phyloP scores from a whole-genome alignment of 345 rosid species.

The Eucalyptus fibrosa region DNA sequence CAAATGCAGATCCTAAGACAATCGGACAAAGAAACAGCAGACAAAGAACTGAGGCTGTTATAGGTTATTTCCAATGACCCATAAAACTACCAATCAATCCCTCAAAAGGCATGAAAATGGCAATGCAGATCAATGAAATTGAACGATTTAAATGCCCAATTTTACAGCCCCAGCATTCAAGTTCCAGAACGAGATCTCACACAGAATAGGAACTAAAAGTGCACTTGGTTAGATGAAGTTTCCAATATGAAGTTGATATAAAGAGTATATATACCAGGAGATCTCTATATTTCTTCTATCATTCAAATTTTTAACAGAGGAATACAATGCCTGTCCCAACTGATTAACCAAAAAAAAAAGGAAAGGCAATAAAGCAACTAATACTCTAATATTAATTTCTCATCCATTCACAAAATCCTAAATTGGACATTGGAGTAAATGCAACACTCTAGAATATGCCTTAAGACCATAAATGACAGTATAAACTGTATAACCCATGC shows the following conservation, averaged over 20 bases:
- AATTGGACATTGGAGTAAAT: not conserved
- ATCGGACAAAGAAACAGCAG: not conserved
- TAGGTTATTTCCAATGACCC: not conserved
- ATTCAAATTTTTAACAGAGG: not conserved
- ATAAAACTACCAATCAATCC: not conserved
- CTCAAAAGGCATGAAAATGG: not conserved
- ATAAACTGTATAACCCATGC: not conserved
- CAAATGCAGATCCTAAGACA: not conserved
- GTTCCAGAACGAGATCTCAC: not conserved
- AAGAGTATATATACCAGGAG: not conserved
- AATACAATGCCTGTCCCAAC: not conserved
- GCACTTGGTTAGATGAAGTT: not conserved
- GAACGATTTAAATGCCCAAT: not conserved
- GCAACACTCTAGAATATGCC: not conserved
- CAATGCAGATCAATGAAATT: not conserved
- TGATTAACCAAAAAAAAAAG: not conserved
- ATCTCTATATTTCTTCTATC: not conserved
- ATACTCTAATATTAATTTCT: not conserved
- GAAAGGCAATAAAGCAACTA: not conserved
- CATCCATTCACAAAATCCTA: not conserved
- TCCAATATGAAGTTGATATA: not conserved
- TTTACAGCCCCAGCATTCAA: not conserved
- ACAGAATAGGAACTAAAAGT: not conserved
- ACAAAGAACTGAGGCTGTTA: not conserved
- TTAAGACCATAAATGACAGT: not conserved